Base-by-base conservation (phyloP, 2,329 filamentous ascomycete genomes). In the Alternaria alternata region DNA sequence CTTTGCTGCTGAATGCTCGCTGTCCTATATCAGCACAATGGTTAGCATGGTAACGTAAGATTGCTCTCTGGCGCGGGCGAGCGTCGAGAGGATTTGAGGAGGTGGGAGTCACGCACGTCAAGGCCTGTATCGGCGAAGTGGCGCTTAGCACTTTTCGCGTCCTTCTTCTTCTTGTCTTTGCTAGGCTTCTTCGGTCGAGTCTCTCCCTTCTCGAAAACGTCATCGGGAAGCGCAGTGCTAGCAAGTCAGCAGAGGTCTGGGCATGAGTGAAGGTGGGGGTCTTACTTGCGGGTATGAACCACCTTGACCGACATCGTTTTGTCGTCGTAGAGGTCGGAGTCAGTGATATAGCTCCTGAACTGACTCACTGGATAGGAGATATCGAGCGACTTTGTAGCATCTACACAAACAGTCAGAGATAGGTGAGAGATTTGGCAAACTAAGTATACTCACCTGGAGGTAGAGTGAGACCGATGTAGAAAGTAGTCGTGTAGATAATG, bases 401-500 rank as follows among this genome's bases (percentile, higher is more conserved):
- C 59, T 72, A 62, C 61, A 62, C 55, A n/a, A 22, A 36, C 7
- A 30, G 47, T 73, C 32, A 66, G 61, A 39, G 24, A 26, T 32
- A 8, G 30, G n/a, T 7, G 5, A 42, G 30, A 7, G 34, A 11
- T 5, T 32, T 42, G 11, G 12, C 6, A 43, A 18, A 54, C 46
- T 44, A 46, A 3, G 26, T 12, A 44, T 14, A 81, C 87, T 76
- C 85, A 93, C 92, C 90, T 82, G 89, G 86, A 38, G 85, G 85
- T 56, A 97, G 81, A 70, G 94, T 91, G 48, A 98, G 84, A 36
- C 95, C 95, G 73, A 99, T 93, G 75, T 98, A 99, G 78, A 94
- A 94, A 1, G 94, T 97, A 24, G 93, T 93, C 0, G 94, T 98
- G 76, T 92, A 96, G 28, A 98, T 81, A 46, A 83, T 84, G 54